phyloP scores from a whole-genome alignment of 2,329 filamentous ascomycete genomes.

The Penicillium sp. region DNA sequence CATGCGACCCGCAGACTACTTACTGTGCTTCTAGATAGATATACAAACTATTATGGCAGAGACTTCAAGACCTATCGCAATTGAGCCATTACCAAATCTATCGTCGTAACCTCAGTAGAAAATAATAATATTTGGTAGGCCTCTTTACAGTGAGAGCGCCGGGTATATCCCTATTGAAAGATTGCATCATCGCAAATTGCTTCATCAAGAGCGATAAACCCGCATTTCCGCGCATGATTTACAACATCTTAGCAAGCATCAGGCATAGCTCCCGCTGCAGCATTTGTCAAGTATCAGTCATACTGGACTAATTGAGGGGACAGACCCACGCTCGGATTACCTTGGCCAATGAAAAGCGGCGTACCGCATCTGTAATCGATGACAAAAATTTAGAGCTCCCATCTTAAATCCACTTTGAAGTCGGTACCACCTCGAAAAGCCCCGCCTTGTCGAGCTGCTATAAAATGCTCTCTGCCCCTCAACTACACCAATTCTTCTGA shows the following conservation, averaged over 20 bases:
- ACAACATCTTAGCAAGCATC: background rate
- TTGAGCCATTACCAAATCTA: background rate
- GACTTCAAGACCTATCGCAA: background rate
- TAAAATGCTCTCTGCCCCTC: background rate
- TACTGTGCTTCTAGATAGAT: background rate
- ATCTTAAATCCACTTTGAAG: background rate
- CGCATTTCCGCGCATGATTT: background rate
- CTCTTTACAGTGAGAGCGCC: background rate
- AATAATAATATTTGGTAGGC: background rate
- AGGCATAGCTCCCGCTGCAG: background rate
- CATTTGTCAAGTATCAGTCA: conserved; percentile 43
- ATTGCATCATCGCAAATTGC: background rate
- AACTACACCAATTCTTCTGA: background rate
- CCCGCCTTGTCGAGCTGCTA: background rate
- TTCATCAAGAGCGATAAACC: background rate
- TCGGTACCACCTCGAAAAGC: background rate
- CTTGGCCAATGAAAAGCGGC: conserved; percentile 10
- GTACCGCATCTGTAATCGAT: conserved; percentile 32
- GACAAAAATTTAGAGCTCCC: conserved; percentile 24
- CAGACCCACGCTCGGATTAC: conserved; percentile 1
- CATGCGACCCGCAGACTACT: background rate
- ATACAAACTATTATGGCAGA: background rate
- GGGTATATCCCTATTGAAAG: background rate
- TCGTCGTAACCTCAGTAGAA: background rate
- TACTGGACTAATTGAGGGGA: conserved; percentile 31